Conservation (phyloP, 169 alveolate species). For the Plasmodium billcollinsi region DNA sequence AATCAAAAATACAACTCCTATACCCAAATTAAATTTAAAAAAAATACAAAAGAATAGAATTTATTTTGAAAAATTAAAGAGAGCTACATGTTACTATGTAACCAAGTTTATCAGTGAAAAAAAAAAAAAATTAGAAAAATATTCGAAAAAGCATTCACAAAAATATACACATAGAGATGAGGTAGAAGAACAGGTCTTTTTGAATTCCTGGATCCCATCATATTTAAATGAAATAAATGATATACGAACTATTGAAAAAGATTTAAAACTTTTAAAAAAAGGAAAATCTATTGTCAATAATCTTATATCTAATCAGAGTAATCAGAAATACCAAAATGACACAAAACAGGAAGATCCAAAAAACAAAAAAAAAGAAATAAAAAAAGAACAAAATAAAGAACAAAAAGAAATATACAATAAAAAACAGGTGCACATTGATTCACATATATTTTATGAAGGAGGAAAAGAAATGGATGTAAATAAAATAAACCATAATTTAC, state of each 20-base stretch:
- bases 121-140: constrained; percentile 9
- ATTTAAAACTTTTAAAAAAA: constrained; percentile 70
- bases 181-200: constrained; percentile 81
- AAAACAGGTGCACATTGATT: neutral
- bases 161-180: constrained; percentile 32
- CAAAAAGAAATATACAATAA: neutral
- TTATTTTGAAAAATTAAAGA: constrained; percentile 51
- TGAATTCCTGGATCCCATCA: constrained; percentile 87
- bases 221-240: constrained; percentile 84
- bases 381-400: neutral
- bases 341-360: constrained; percentile 4
- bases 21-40: constrained; percentile 36
- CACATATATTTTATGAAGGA: too few relatives aligned
- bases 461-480: neutral
- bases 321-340: constrained; percentile 1
- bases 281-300: constrained; percentile 77
- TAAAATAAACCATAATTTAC: neutral
- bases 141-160: constrained; percentile 7
- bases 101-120: constrained; percentile 1
- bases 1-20: constrained; percentile 49
- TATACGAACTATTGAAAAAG: constrained; percentile 81
- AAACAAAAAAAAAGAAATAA: constrained; percentile 2
- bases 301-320: constrained; percentile 30
- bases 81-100: constrained; percentile 67
- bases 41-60: constrained; percentile 42